Conservation (phyloP, 2,329 filamentous ascomycete species). For the Arthrobotrys sphaeroides region DNA sequence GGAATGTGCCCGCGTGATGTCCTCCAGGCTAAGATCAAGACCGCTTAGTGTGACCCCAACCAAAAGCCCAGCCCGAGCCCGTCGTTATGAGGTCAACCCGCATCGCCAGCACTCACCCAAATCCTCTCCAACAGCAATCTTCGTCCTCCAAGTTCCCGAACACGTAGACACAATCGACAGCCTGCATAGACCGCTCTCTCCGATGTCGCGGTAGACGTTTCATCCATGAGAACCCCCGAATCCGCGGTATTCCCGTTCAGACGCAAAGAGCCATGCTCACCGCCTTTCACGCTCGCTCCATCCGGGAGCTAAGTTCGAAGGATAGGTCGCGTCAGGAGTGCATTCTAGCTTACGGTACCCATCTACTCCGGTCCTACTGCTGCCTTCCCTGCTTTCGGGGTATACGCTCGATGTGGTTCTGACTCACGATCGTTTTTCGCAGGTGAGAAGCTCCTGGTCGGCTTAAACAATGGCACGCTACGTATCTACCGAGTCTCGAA, state of each 20-base stretch:
- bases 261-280: slow-evolving; percentile 77
- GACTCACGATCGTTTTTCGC: slow-evolving; percentile 27
- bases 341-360: slow-evolving; percentile 83
- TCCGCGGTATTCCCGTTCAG: slow-evolving; percentile 57
- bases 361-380: neutral
- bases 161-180: neutral
- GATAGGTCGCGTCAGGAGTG: slow-evolving; percentile 98
- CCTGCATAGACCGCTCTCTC: slow-evolving; percentile 4
- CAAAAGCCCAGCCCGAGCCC: neutral
- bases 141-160: neutral
- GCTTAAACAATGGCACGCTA: slow-evolving; percentile 86
- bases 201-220: slow-evolving; percentile 42
- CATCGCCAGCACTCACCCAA: slow-evolving; percentile 34
- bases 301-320: slow-evolving; percentile 93
- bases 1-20: slow-evolving; percentile 9
- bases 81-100: slow-evolving; percentile 52
- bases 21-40: neutral
- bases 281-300: slow-evolving; percentile 93
- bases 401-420: slow-evolving; percentile 26
- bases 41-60: neutral
- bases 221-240: slow-evolving; percentile 44
- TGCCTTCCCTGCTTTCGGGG: neutral
- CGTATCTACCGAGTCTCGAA: slow-evolving; percentile 74
- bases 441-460: slow-evolving; percentile 91
- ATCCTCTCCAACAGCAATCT: slow-evolving; percentile 1